These are phyloP conservation scores for Trifolium repens DNA, from an alignment of 306 rosid species.

Conservation along the genomic window DNA sequence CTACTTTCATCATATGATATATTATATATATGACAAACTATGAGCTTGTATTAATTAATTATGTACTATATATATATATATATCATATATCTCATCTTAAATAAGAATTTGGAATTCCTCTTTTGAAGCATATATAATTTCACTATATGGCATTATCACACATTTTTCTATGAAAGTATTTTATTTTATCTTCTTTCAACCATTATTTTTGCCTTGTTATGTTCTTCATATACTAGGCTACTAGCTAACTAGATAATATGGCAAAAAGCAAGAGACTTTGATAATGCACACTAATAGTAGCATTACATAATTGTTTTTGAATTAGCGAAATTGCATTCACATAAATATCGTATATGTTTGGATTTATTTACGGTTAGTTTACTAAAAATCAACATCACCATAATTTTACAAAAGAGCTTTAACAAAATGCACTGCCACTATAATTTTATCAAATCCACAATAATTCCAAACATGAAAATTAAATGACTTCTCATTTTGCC, in stretches of 20 bases:
- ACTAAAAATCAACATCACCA: too few relatives aligned
- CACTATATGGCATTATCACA: not conserved
- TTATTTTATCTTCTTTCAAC: not conserved
- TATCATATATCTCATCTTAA: constrained; percentile 34
- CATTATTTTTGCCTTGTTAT: not conserved
- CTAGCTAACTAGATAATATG: too few relatives aligned
- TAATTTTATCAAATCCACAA: too few relatives aligned
- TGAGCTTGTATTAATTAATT: constrained; percentile 38
- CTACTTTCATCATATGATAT: constrained; percentile 47
- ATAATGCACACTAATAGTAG: not conserved
- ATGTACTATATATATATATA: constrained; percentile 1
- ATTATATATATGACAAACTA: constrained; percentile 40
- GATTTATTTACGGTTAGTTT: too few relatives aligned
- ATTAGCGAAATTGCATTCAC: too few relatives aligned
- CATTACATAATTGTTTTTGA: not conserved
- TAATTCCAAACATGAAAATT: too few relatives aligned
- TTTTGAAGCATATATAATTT: constrained; percentile 28
- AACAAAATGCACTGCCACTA: too few relatives aligned
- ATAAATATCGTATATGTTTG: too few relatives aligned
- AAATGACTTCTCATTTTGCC: too few relatives aligned
- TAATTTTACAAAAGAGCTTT: too few relatives aligned
- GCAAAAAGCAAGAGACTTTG: too few relatives aligned
- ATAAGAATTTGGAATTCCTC: constrained; percentile 28
- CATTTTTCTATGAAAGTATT: not conserved
- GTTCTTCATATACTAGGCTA: too few relatives aligned